These are phyloP conservation scores for Cavenderia fasciculata DNA, from an alignment of 78 protist species.

Conservation along the genomic window DNA sequence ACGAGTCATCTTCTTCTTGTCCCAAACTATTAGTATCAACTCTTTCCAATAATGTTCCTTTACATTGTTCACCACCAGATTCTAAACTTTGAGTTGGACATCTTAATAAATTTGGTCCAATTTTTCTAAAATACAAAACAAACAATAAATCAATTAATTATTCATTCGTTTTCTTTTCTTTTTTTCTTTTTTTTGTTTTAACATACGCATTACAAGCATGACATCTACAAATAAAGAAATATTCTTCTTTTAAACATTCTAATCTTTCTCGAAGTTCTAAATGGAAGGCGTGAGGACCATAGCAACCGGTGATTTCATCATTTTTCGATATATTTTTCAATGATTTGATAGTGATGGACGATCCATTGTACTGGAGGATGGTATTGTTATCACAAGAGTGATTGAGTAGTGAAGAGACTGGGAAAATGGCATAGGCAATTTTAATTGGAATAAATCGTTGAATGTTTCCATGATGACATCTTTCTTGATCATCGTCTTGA, in stretches of 20 bases:
- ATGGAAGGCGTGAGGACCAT: constrained; percentile 46
- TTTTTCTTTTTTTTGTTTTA: too few species aligned
- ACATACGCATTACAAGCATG: constrained; percentile 55
- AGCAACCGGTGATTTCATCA: constrained; percentile 33
- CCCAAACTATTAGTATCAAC: background rate
- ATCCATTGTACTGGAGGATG: constrained; percentile 32
- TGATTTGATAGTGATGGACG: constrained; percentile 25
- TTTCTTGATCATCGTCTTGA: constrained; percentile 1
- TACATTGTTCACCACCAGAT: background rate
- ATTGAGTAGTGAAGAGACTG: constrained; percentile 34
- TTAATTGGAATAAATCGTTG: constrained; percentile 9
- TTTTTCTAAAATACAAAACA: constrained; percentile 12
- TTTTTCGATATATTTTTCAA: constrained; percentile 26
- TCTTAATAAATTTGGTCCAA: constrained; percentile 38
- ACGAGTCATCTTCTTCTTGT: background rate
- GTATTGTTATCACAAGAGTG: constrained; percentile 66
- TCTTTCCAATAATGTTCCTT: constrained; percentile 37
- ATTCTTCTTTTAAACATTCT: constrained; percentile 5
- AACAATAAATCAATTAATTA: too few species aligned
- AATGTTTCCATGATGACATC: constrained; percentile 8
- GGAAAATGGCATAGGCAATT: constrained; percentile 43
- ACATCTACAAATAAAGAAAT: constrained; percentile 56
- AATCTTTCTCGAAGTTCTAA: constrained; percentile 10
- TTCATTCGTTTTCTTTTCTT: too few species aligned
- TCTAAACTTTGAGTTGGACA: constrained; percentile 14